A percentile compares a stretch with the other conserved stretches of the same genome.
Conservation (phyloP, 1,284 basidiomycete species). For the Ustilago hordei region DNA sequence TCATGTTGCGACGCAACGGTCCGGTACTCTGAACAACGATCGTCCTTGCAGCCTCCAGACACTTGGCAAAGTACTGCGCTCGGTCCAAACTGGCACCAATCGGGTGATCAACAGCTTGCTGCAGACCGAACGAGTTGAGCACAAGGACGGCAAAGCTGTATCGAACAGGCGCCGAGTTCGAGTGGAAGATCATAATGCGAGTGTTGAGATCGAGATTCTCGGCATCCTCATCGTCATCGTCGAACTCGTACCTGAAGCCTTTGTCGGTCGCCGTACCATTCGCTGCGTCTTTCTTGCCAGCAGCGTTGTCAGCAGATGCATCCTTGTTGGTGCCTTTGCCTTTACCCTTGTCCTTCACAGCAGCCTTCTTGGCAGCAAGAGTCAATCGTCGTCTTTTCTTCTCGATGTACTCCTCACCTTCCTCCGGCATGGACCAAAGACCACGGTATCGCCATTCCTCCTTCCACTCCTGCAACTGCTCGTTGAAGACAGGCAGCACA, state of each 20-base stretch:
- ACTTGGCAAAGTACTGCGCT: constrained; percentile 68
- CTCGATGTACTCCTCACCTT: constrained; percentile 33
- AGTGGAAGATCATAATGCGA: constrained; percentile 61
- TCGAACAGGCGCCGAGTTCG: constrained; percentile 59
- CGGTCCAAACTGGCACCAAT: constrained; percentile 60
- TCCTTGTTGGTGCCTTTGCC: constrained; percentile 16
- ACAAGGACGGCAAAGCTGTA: constrained; percentile 66
- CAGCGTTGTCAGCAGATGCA: neutral
- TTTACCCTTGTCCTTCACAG: constrained; percentile 25
- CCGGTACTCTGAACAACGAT: constrained; percentile 57
- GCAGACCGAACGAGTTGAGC: constrained; percentile 92
- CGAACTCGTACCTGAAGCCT: constrained; percentile 21
- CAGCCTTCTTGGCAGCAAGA: constrained; percentile 22
- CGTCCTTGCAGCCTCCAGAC: constrained; percentile 63
- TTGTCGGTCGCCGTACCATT: neutral
- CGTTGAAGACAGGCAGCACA: constrained; percentile 84
- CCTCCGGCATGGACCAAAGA: constrained; percentile 42
- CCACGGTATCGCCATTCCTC: constrained; percentile 74
- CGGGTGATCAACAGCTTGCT: constrained; percentile 82
- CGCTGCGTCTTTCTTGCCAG: neutral
- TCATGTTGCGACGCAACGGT: constrained; percentile 73
- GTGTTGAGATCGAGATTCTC: constrained; percentile 61
- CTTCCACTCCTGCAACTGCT: constrained; percentile 79
- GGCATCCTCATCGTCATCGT: constrained; percentile 55
- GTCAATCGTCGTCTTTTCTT: constrained; percentile 22